Base-by-base conservation (phyloP, 2,329 filamentous ascomycete genomes). In the Botrytis cinerea region DNA sequence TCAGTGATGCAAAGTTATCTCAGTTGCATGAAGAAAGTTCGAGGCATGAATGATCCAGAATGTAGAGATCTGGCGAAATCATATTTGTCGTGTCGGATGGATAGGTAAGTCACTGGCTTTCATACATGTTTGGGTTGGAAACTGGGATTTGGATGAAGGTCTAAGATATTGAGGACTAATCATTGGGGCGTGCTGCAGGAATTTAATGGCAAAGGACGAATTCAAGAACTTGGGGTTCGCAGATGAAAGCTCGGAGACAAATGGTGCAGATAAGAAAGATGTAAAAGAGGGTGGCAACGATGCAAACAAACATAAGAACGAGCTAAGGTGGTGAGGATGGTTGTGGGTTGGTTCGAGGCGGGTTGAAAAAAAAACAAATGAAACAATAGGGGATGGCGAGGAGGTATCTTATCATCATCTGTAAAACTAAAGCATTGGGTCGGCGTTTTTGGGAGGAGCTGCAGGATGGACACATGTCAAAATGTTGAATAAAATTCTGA, bases 171-270 rank as follows among this genome's bases (percentile, higher is more conserved):
- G 35, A 57, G 3, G 35, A 68, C 66, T 69, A 57, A 69, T 45
- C 25, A 8, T 72, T 40, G n/a, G 32, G 32, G 7, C 18, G 48
- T 69, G 3, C n/a, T 61, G 3, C 78, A 94, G 94, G 78, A 98
- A 98, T 81, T 85, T 99, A 46, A 99, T 99, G 96, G 95, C 95
- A 12, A 93, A 89, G 78, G 96, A 99, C 80, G 93, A 97, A 74
- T 96, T 98, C 83, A 94, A 93, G 83, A 99, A 99, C 80, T 85
- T 99, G 59, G 96, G 96, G 0, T 96, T 97, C 78, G 80, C 82
- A 22, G 80, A 82, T 1, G 76, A 80, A n/a, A 73, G 75, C 28
- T 59, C 71, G 59, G 72, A 78, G 38, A 74, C 73, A 32, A 73
- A 75, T 8, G 71, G 70, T 35, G 69, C 69, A 38, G 76, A 74